phyloP scores from a whole-genome alignment of 768 basidiomycete species.

The Russula compacta region DNA sequence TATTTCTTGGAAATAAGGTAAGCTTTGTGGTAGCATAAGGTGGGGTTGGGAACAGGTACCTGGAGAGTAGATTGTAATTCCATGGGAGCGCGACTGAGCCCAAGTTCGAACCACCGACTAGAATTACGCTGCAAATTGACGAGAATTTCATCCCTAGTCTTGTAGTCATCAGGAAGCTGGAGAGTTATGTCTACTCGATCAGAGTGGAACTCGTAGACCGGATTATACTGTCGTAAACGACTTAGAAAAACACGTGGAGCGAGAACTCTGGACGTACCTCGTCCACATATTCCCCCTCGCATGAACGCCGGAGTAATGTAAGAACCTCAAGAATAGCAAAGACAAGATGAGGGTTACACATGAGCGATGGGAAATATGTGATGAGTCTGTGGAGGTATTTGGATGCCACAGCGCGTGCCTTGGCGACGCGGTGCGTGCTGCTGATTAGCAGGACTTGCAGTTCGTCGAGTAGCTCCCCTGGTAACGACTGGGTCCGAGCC shows the following conservation, averaged over 20 bases:
- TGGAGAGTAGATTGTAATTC: conserved; percentile 90
- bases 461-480: conserved; percentile 57
- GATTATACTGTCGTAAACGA: conserved; percentile 59
- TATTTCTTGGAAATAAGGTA: conserved; percentile 58
- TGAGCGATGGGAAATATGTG: conserved; percentile 85
- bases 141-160: conserved; percentile 76
- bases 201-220: conserved; percentile 74
- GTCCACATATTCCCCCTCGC: conserved; percentile 85
- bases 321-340: conserved; percentile 87
- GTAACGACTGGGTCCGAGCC: conserved; percentile 73
- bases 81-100: conserved; percentile 80
- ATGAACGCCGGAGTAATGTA: conserved; percentile 77
- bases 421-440: conserved; percentile 75
- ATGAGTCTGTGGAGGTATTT: conserved; percentile 80
- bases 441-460: conserved; percentile 65
- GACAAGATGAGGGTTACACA: conserved; percentile 84
- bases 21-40: neutral
- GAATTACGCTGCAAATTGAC: conserved; percentile 65
- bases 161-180: conserved; percentile 79
- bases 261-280: conserved; percentile 47
- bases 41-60: conserved; percentile 32
- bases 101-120: conserved; percentile 77
- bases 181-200: conserved; percentile 65
- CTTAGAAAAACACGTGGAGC: neutral
- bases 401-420: conserved; percentile 73